Evolutionary conservation across 1,139 yeast genomes (phyloP), one percentile per base, ranked within the genome.

Genomic region (Starmera stellimalicola): DNA sequence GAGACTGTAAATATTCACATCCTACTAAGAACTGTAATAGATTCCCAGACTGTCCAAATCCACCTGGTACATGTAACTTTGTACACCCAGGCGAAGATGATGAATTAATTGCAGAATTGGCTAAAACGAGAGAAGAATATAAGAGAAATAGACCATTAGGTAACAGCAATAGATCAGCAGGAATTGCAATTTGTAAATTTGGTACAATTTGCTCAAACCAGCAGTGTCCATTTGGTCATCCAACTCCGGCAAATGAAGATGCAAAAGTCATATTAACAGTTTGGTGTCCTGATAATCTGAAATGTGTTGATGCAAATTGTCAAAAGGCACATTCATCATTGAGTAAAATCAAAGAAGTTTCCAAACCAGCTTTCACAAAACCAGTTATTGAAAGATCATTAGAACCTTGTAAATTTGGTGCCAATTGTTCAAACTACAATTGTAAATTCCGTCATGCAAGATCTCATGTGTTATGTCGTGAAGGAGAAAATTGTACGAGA

Each of bases 361-460:
- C 50, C 25, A 54, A 52, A 35, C 47, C 27, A 16, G 28, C 47
- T 22, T 34, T 42, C 7, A 37, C 48, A 20, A 46, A 55, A 33
- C 55, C 57, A 10, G 52, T 54, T 19, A 7, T 22, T 22, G 74
- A 75, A 38, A 68, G 68, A 44, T 68, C 74, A 1, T 65, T 84
- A 48, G 94, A 82, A 43, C 85, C 83, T 48, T 85, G 96, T 60
- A 82, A 80, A 55, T 85, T 73, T 54, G 87, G 88, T 29, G 47
- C 68, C 19, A 65, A 70, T 40, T 85, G 96, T 60, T 78, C 87
- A 30, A 84, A 84, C 50, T 69, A 67, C 44, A 70, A 69, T 47
- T 85, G 96, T 60, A 81, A 81, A 39, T 81, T 73, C 57, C 73
- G 96, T 58, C 96, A 85, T 56, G 94, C 95, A 2, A 69, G 75